phyloP scores from a whole-genome alignment of 148 eudicot species.

The Vaccinium corymbosum region DNA sequence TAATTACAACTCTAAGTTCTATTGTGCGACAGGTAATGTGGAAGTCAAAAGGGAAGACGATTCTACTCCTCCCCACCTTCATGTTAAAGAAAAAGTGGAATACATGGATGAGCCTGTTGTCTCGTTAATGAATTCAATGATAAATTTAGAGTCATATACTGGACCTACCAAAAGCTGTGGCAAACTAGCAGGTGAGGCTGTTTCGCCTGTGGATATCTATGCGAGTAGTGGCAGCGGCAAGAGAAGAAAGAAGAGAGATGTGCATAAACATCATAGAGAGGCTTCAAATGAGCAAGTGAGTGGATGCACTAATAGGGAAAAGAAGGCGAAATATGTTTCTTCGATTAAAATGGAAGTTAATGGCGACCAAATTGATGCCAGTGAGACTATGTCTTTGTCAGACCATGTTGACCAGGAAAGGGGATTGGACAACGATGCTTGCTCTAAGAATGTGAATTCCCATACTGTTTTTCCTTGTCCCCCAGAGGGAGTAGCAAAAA shows the following conservation, averaged over 20 bases:
- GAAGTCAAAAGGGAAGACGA: neutral
- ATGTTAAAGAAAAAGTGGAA: neutral
- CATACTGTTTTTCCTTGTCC: neutral
- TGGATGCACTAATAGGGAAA: neutral
- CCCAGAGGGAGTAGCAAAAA: neutral
- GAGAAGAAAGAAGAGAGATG: neutral
- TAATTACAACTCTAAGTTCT: neutral
- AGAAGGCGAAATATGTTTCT: neutral
- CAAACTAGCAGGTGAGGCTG: neutral
- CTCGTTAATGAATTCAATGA: neutral
- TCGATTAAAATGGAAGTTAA: neutral
- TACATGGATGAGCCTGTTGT: neutral
- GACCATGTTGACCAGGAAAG: neutral
- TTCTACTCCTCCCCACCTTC: neutral
- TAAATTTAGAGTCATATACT: neutral
- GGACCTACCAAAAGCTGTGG: neutral
- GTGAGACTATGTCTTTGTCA: neutral
- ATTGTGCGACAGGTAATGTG: neutral
- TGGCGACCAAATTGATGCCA: neutral
- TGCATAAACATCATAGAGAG: neutral
- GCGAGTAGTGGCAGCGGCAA: neutral
- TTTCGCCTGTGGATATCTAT: neutral
- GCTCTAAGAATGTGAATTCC: neutral
- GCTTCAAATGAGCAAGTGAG: slow-evolving; percentile 3
- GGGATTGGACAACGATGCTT: neutral